Conservation (phyloP, 2,329 filamentous ascomycete genomes). For the Scolecobasidium constrictum region DNA sequence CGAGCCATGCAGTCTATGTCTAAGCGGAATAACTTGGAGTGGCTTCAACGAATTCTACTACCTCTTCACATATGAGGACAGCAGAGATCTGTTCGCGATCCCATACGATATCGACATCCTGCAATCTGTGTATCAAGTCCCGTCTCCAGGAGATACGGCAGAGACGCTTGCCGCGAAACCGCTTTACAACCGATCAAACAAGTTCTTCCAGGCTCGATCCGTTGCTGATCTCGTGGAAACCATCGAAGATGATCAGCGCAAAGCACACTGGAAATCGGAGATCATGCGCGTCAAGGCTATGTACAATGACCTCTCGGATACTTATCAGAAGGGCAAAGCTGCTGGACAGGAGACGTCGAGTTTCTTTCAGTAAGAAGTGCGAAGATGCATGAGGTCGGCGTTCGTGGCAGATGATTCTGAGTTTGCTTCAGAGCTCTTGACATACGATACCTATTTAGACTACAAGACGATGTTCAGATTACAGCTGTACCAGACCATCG, state of each 20-base stretch:
- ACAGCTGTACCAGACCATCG: no score
- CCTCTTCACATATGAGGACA: conserved; percentile 50
- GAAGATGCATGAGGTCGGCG: no score
- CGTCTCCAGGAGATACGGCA: conserved; percentile 18
- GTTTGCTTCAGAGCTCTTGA: no score
- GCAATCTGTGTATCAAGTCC: conserved; percentile 43
- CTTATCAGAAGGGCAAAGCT: conserved; percentile 8
- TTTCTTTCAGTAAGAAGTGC: conserved; percentile 6
- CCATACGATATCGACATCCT: conserved; percentile 49
- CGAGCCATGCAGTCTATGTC: conserved; percentile 47
- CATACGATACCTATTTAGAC: no score
- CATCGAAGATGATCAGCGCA: conserved; percentile 26
- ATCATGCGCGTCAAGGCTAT: conserved; percentile 38
- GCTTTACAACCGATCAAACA: conserved; percentile 46
- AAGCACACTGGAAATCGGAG: conserved; percentile 26
- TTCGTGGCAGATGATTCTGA: no score
- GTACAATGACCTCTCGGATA: conserved; percentile 23
- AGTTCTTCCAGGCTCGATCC: conserved; percentile 35
- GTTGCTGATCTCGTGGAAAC: conserved; percentile 17
- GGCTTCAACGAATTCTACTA: conserved; percentile 48
- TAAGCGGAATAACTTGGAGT: conserved; percentile 48
- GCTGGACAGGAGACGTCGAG: conserved; percentile 5
- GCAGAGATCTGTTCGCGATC: conserved; percentile 43
- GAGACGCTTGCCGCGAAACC: conserved; percentile 23
- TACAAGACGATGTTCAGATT: no score